Evolutionary conservation across 129 eudicot genomes (phyloP), one percentile per base, ranked within the genome.

Genomic region (Tanacetum coccineum): DNA sequence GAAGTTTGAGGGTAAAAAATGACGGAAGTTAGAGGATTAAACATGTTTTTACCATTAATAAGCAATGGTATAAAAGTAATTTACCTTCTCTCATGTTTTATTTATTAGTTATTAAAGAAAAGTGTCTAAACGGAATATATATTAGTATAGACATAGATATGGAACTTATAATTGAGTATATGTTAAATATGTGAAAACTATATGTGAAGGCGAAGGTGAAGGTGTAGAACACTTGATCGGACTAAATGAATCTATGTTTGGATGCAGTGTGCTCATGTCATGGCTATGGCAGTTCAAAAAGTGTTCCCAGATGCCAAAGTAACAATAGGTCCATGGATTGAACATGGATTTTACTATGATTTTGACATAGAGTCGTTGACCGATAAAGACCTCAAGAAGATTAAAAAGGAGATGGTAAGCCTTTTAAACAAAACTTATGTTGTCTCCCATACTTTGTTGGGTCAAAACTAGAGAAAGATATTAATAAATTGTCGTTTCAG

Each of bases 201-300:
- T 36, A 6, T 36, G 42, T 36, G 9, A 11, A 21, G 32, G 11
- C 50, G 13, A 61, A 21, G 40, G 72, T 58, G 25, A 0, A 22
- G n/a, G n/a, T n/a, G 28, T 65, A 7, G n/a, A 28, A 66, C 48
- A 61, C 57, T 72, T 17, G 14, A 30, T 67, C 8, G 64, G 49
- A 32, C 60, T 62, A 59, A 51, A 26, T 67, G 59, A 20, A 68
- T 54, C 26, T 64, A 56, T 62, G 25, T 21, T 17, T 84, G 36
- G 40, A 52, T 84, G 86, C 93, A 94, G 99, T 89, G 99, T 89
- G 99, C 99, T 76, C 97, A 94, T 94, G 99, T 94, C 8, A 89
- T 94, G 99, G 99, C 99, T 74, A 94, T 94, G 99, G 99, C 99
- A 26, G 97, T 94, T 75, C 99, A 94, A 83, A 94, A 89, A 79